phyloP scores from a whole-genome alignment of 2,329 filamentous ascomycete species.

The Metarhizium album region DNA sequence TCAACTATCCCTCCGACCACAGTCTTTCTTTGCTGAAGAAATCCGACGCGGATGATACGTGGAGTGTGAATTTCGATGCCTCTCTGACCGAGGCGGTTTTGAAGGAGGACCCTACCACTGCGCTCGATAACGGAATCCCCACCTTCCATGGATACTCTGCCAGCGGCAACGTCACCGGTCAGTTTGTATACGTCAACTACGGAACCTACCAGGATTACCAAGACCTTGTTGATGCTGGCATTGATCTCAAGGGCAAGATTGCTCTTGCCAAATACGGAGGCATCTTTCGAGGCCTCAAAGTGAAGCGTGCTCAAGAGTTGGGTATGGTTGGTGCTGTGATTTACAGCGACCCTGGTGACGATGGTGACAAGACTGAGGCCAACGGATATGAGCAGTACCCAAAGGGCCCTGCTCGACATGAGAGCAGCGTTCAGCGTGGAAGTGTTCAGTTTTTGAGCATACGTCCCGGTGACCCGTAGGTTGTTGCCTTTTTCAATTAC shows the following conservation, averaged over 20 bases:
- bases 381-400: constrained; percentile 76
- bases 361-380: constrained; percentile 68
- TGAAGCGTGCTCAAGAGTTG: constrained; percentile 83
- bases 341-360: constrained; percentile 83
- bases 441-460: constrained; percentile 73
- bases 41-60: constrained; percentile 25
- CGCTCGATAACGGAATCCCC: constrained; percentile 61
- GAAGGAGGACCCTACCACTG: constrained; percentile 70
- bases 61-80: constrained; percentile 65
- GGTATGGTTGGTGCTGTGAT: constrained; percentile 80
- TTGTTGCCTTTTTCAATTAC: not conserved
- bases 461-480: constrained; percentile 56
- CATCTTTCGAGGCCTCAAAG: constrained; percentile 82
- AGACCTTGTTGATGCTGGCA: constrained; percentile 63
- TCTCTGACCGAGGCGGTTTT: constrained; percentile 76
- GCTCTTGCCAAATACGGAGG: constrained; percentile 76
- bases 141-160: constrained; percentile 95
- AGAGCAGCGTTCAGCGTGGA: constrained; percentile 81
- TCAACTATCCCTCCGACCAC: constrained; percentile 68
- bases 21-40: constrained; percentile 53
- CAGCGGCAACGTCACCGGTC: constrained; percentile 79
- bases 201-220: constrained; percentile 80
- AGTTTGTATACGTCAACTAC: constrained; percentile 84
- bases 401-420: constrained; percentile 74
- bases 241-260: constrained; percentile 75